Conservation (phyloP, 2,329 filamentous ascomycete genomes). For the Plectosphaerella plurivora region DNA sequence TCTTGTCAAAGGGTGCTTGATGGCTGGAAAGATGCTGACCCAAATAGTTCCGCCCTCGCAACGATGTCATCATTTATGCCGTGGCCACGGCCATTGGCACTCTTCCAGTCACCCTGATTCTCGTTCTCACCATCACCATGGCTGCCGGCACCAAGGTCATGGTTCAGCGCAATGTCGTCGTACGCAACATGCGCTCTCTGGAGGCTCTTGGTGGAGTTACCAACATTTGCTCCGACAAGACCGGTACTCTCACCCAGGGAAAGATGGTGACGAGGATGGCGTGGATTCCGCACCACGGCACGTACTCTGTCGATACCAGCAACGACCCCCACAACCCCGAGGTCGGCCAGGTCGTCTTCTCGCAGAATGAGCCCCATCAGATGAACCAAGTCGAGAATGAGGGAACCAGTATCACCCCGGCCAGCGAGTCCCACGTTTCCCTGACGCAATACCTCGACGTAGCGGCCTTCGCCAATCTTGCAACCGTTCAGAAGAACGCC, state of each 20-base stretch:
- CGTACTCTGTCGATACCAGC: conserved; percentile 23
- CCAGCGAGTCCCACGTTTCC: background rate
- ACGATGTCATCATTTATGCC: conserved; percentile 31
- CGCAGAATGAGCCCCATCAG: conserved; percentile 25
- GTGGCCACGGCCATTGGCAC: conserved; percentile 37
- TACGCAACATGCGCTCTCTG: conserved; percentile 39
- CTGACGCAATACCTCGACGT: conserved; percentile 51
- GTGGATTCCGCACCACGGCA: conserved; percentile 24
- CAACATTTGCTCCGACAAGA: conserved; percentile 27
- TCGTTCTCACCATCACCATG: conserved; percentile 52
- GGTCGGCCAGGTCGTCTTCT: conserved; percentile 31
- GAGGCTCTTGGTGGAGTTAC: conserved; percentile 46
- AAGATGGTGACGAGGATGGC: conserved; percentile 22
- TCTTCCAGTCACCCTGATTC: conserved; percentile 38
- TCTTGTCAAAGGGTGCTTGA: background rate
- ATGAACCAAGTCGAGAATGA: background rate
- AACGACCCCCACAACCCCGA: conserved; percentile 17
- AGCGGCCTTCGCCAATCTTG: conserved; percentile 57
- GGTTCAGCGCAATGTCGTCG: conserved; percentile 41
- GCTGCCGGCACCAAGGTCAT: conserved; percentile 42
- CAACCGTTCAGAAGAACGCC: conserved; percentile 47
- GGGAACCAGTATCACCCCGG: background rate
- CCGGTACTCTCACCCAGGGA: conserved; percentile 28
- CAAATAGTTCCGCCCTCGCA: conserved; percentile 21
- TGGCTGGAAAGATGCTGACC: background rate